Percentiles rank a stretch among this genome's conserved stretches.
These are phyloP conservation scores for Brasilioporus rufonigricans DNA, from an alignment of 768 basidiomycete species.

Conservation along the genomic window DNA sequence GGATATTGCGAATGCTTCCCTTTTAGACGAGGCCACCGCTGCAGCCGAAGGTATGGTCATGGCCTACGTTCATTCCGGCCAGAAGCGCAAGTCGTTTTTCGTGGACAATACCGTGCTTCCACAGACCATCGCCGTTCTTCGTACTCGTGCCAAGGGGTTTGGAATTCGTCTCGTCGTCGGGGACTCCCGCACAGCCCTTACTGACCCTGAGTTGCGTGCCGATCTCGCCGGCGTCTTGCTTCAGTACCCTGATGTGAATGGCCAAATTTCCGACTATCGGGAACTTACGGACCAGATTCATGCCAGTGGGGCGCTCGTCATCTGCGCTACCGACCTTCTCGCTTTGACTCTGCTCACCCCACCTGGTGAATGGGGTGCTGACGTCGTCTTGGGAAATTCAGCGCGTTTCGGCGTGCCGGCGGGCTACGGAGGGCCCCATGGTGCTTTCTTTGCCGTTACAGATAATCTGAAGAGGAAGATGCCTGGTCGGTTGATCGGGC, in stretches of 20 bases:
- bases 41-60: conserved; percentile 98
- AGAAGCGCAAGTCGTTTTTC: conserved; percentile 80
- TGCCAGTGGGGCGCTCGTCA: conserved; percentile 71
- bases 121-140: conserved; percentile 87
- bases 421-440: conserved; percentile 98
- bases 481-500: conserved; percentile 95
- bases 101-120: conserved; percentile 82
- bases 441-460: conserved; percentile 93
- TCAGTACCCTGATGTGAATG: conserved; percentile 93
- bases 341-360: conserved; percentile 91
- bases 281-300: conserved; percentile 68
- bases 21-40: conserved; percentile 93
- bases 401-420: conserved; percentile 95
- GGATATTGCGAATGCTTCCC: conserved; percentile 93
- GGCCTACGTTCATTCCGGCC: conserved; percentile 66
- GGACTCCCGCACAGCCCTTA: conserved; percentile 49
- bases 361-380: conserved; percentile 98
- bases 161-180: conserved; percentile 79
- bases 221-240: conserved; percentile 86
- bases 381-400: conserved; percentile 92
- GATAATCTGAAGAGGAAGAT: conserved; percentile 94
- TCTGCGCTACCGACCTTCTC: conserved; percentile 88
- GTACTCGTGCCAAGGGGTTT: conserved; percentile 90
- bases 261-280: conserved; percentile 72
- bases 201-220: conserved; percentile 50